A percentile compares a stretch with the other conserved stretches of the same genome.
phyloP scores from a whole-genome alignment of 108 stramenopile genomes.

The Cylindrotheca closterium region DNA sequence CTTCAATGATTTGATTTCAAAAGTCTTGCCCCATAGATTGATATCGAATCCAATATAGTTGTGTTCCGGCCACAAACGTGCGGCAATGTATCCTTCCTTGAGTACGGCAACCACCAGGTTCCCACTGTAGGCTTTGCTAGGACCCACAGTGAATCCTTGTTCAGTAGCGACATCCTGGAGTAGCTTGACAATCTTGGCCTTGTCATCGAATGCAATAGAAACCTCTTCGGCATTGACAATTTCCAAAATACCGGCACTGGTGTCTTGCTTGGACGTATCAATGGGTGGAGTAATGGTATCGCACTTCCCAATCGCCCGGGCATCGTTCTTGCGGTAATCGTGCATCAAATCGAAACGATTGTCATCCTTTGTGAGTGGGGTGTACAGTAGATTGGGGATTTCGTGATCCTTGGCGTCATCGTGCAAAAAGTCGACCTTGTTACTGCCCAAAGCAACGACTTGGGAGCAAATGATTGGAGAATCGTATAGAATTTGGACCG shows the following conservation, averaged over 20 bases:
- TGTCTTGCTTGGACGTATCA: background rate
- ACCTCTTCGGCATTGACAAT: conserved; percentile 63
- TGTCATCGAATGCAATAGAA: conserved; percentile 22
- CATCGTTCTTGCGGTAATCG: conserved; percentile 31
- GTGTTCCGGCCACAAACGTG: conserved; percentile 46
- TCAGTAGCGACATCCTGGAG: conserved; percentile 31
- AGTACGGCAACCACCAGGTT: conserved; percentile 31
- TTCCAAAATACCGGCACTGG: conserved; percentile 41
- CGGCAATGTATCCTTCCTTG: conserved; percentile 65
- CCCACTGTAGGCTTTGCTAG: conserved; percentile 14
- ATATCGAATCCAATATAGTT: conserved; percentile 71
- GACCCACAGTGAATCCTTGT: conserved; percentile 34
- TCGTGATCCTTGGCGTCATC: conserved; percentile 27
- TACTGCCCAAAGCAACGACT: conserved; percentile 41
- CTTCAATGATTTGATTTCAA: conserved; percentile 24
- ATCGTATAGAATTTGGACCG: conserved; percentile 26
- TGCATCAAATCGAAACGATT: conserved; percentile 20
- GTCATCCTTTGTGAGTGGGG: background rate
- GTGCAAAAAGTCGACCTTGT: conserved; percentile 39
- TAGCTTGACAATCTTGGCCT: conserved; percentile 3
- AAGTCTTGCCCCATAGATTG: conserved; percentile 48
- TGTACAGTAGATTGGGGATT: conserved; percentile 12
- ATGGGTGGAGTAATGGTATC: background rate
- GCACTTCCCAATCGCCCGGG: conserved; percentile 16
- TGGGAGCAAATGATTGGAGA: conserved; percentile 68